Evolutionary conservation across 2,329 filamentous ascomycete species (phyloP).

Genomic region (Graphilbum fragrans): DNA sequence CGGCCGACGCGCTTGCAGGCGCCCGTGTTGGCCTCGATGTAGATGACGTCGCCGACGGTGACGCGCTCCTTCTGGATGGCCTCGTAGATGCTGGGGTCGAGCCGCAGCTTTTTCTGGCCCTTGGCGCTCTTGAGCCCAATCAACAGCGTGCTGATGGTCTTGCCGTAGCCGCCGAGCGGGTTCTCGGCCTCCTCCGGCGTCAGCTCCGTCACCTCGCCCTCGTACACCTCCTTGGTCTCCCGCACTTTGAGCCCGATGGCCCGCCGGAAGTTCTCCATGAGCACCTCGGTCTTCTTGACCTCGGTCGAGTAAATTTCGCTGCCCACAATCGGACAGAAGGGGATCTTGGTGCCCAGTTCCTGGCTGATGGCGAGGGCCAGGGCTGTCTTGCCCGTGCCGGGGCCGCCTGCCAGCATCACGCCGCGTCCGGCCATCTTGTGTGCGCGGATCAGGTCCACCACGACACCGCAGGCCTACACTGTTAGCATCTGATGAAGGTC

Average conservation of each 20-base stretch:
- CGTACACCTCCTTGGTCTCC: constrained; percentile 98
- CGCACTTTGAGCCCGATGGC: constrained; percentile 94
- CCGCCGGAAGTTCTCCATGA: constrained; percentile 98
- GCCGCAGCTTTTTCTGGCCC: constrained; percentile 92
- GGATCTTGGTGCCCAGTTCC: constrained; percentile 94
- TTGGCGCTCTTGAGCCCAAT: constrained; percentile 92
- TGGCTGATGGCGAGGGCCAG: constrained; percentile 91
- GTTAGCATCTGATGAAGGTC: not conserved
- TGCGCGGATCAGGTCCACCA: constrained; percentile 88
- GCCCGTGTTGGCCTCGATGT: constrained; percentile 98
- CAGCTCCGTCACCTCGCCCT: constrained; percentile 95
- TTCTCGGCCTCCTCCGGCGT: constrained; percentile 98
- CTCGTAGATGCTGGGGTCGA: constrained; percentile 98
- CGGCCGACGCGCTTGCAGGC: constrained; percentile 94
- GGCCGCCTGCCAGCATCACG: constrained; percentile 84
- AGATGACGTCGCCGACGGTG: constrained; percentile 91
- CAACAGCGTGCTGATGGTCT: constrained; percentile 91
- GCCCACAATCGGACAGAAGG: constrained; percentile 95
- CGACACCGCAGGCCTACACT: constrained; percentile 76
- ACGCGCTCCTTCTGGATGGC: constrained; percentile 98
- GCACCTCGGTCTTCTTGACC: constrained; percentile 97
- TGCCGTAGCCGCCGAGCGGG: constrained; percentile 88
- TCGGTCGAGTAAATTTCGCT: constrained; percentile 97
- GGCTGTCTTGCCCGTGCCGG: constrained; percentile 94
- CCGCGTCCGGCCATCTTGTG: constrained; percentile 97